These are phyloP conservation scores for Phytophthora capsici DNA, from an alignment of 352 stramenopile genomes.

Conservation along the genomic window DNA sequence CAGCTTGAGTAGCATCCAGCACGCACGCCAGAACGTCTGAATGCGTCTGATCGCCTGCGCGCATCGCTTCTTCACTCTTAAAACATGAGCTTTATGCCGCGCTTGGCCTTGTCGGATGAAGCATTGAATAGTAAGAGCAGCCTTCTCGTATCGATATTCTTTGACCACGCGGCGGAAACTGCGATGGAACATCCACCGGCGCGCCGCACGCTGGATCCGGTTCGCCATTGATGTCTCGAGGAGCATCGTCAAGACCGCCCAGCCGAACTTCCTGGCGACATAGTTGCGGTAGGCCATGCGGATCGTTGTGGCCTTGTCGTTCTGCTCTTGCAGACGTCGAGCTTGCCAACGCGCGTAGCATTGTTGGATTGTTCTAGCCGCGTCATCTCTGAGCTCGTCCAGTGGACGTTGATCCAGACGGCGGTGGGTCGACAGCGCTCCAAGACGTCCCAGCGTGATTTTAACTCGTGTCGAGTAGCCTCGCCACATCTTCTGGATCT, in stretches of 20 bases:
- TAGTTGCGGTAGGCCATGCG: conserved; percentile 64
- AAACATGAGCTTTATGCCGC: conserved; percentile 1
- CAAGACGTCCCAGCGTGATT: conserved; percentile 28
- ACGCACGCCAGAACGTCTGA: conserved; percentile 45
- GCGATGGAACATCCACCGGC: conserved; percentile 41
- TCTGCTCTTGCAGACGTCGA: conserved; percentile 20
- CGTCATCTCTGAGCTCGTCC: conserved; percentile 34
- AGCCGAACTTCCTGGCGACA: conserved; percentile 69
- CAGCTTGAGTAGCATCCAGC: conserved; percentile 28
- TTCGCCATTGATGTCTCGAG: conserved; percentile 49
- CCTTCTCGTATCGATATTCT: conserved; percentile 21
- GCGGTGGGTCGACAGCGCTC: background rate
- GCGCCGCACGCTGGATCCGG: conserved; percentile 43
- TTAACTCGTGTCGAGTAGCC: conserved; percentile 9
- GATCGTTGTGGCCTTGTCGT: conserved; percentile 41
- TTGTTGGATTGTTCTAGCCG: conserved; percentile 48
- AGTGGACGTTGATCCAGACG: conserved; percentile 1
- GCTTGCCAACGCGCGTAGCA: conserved; percentile 46
- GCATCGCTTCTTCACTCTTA: conserved; percentile 25
- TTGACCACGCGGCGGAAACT: conserved; percentile 17
- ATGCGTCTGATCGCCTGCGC: conserved; percentile 29
- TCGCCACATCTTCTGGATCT: conserved; percentile 38
- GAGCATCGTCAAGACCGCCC: conserved; percentile 46
- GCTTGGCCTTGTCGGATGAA: conserved; percentile 29
- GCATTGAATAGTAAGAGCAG: conserved; percentile 40